Evolutionary conservation across 352 stramenopile species (phyloP), one percentile per base, ranked within the genome.

Genomic region (Blastocystis sp.): DNA sequence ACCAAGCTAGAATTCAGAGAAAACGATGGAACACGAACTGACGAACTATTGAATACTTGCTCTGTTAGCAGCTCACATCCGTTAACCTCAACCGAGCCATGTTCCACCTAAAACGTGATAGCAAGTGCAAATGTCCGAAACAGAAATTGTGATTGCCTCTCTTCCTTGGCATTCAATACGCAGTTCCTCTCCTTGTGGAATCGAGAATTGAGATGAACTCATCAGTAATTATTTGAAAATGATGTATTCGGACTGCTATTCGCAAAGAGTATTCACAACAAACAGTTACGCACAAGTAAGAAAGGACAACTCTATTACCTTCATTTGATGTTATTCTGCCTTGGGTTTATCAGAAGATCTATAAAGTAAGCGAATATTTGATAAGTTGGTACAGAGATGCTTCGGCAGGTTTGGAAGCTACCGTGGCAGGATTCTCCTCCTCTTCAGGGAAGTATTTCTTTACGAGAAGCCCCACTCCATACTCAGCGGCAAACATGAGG

Each of bases 1-100:
- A 20, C 43, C 73, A 84, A 84, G 68, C 73, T 84, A 84, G 29
- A n/a, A 37, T 34, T 84, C 18, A 84, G 3, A 15, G 11, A 5
- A 66, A 84, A 3, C 11, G 1, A 45, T 15, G 0, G 18, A 29
- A 26, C n/a, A 13, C 26, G 7, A 34, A 84, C 73, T 50, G 59
- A 66, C 26, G 13, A 9, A 23, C 68, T 84, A 13, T 54, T 55
- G 20, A 84, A 66, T 13, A 45, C 45, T 29, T 84, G 53, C 9
- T 63, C 68, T 29, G 64, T 20, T 13, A 56, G 50, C 13, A 84
- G 34, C 39, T 64, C n/a, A 63, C n/a, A 63, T 20, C 73, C 73
- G 26, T 84, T 84, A 13, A 84, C 50, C 39, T 84, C 73, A 18
- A 84, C 55, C 3, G 20, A 39, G 3, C 53, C 73, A 13, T 63